Evolutionary conservation across 2,329 filamentous ascomycete species (phyloP).

Genomic region (Paraphoma chrysanthemicola): DNA sequence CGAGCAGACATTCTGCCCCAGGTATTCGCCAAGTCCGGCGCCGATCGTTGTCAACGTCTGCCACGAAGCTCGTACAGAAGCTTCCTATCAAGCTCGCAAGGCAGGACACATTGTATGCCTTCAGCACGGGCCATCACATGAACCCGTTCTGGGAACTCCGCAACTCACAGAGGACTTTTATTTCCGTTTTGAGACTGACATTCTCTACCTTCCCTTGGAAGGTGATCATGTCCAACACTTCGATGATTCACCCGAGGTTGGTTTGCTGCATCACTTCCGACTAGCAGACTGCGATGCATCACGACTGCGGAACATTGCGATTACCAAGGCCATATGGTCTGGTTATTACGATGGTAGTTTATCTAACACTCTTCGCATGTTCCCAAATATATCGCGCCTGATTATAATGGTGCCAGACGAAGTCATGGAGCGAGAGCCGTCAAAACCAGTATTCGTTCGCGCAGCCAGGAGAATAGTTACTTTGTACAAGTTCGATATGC

Average conservation of each 20-base stretch:
- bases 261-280: conserved; percentile 27
- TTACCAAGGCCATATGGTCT: conserved; percentile 21
- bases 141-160: too few species aligned
- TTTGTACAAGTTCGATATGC: conserved; percentile 23
- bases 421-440: not conserved
- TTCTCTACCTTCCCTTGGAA: conserved; percentile 21
- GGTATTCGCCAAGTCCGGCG: conserved; percentile 24
- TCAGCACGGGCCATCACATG: not conserved
- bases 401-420: conserved; percentile 24
- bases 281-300: conserved; percentile 14
- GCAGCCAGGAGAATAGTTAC: conserved; percentile 24
- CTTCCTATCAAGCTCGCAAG: conserved; percentile 22
- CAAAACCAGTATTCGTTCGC: conserved; percentile 21
- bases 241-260: conserved; percentile 26
- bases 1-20: conserved; percentile 22
- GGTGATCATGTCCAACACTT: conserved; percentile 17
- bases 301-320: conserved; percentile 14
- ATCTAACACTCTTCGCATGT: conserved; percentile 24
- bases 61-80: conserved; percentile 26
- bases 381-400: conserved; percentile 22
- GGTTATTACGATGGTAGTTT: conserved; percentile 24
- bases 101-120: conserved; percentile 16
- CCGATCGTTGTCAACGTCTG: conserved; percentile 24
- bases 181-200: conserved; percentile 28
- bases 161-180: conserved; percentile 12